Conservation (phyloP, 164 flowering plant species). For the Vitis rotundifolia region DNA sequence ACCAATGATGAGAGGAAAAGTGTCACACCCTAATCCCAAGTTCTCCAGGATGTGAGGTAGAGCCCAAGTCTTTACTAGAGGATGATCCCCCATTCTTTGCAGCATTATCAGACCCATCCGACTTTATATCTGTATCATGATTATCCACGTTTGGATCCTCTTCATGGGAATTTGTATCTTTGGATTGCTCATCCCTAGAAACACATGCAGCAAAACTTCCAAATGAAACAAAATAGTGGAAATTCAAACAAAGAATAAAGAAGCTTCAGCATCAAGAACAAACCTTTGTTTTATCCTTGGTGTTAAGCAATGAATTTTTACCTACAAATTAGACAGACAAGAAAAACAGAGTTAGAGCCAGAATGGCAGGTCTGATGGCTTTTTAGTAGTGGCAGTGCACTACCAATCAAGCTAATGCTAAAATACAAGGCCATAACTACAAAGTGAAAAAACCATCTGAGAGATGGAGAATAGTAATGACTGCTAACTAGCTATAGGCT, state of each 20-base stretch:
- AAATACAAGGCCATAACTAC: no score
- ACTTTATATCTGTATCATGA: slow-evolving; percentile 39
- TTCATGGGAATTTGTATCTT: slow-evolving; percentile 23
- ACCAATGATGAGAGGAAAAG: no score
- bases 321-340: slow-evolving; percentile 31
- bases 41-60: slow-evolving; percentile 40
- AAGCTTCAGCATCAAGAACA: background rate
- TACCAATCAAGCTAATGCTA: no score
- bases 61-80: slow-evolving; percentile 43
- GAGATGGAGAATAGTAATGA: no score
- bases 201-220: slow-evolving; percentile 9
- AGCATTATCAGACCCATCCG: slow-evolving; percentile 48
- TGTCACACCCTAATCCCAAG: slow-evolving; percentile 48
- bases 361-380: background rate
- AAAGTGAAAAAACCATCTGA: background rate
- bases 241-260: background rate
- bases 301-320: slow-evolving; percentile 48
- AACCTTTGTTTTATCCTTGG: slow-evolving; percentile 42
- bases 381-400: background rate
- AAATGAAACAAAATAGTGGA: slow-evolving; percentile 4
- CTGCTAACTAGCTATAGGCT: no score
- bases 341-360: background rate
- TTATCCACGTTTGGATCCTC: slow-evolving; percentile 33
- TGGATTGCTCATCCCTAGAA: slow-evolving; percentile 48
- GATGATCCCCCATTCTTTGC: slow-evolving; percentile 36